These are phyloP conservation scores for Tetrahymena malaccensis DNA, from an alignment of 73 alveolate genomes.

Conservation along the genomic window DNA sequence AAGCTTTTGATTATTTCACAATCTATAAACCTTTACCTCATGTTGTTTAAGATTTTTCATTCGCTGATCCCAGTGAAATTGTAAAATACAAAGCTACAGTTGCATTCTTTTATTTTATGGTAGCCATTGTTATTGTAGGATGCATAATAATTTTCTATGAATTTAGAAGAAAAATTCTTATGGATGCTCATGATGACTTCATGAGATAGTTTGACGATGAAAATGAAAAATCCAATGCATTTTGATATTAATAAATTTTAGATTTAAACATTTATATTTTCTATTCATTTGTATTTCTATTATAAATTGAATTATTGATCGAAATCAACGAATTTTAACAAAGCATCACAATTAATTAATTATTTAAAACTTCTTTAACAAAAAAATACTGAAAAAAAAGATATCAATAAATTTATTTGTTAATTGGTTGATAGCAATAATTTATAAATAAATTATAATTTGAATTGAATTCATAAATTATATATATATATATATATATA, in stretches of 20 bases:
- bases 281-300: neutral
- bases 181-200: neutral
- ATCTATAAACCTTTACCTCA: neutral
- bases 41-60: neutral
- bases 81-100: neutral
- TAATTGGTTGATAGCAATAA: neutral
- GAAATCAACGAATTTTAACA: neutral
- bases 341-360: neutral
- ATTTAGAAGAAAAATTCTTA: neutral
- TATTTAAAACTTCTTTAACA: neutral
- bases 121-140: neutral
- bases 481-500: neutral
- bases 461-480: neutral
- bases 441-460: neutral
- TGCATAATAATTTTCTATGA: neutral
- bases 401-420: neutral
- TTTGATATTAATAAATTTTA: neutral
- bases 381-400: neutral
- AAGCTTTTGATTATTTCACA: neutral
- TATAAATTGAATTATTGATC: too few relatives aligned
- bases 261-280: too few relatives aligned
- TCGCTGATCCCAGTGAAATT: neutral
- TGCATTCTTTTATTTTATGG: neutral
- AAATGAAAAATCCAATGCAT: neutral
- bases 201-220: neutral